Base-by-base conservation (phyloP, 78 protist genomes). In the Dictyostelium citrinum region DNA sequence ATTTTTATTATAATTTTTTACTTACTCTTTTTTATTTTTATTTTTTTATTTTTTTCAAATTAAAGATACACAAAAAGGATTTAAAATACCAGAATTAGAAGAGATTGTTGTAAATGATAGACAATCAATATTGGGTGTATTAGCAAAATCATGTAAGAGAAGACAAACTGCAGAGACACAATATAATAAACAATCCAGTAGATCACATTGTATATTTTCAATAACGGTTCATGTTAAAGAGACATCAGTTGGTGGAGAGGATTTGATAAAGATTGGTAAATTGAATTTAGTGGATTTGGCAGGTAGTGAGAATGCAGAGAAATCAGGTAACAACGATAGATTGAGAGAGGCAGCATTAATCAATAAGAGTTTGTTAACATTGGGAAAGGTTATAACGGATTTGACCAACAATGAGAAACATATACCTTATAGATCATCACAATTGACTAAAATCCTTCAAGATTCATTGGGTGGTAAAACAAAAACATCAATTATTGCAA, bases 271-370 rank as follows among this genome's bases (percentile, higher is more conserved):
- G 41, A 96, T 90, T 58, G 99, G 99, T 22, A 98, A 97, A 88
- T 71, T 99, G 78, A 92, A 98, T 90, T 84, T 99, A 61, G 99
- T 99, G 11, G 99, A 98, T 90, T 81, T 98, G 16, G 99, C 99
- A 5, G 99, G 99, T 29, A 77, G 95, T 2, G 99, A 99, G 79
- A 96, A 96, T 90, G 94, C 98, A 29, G 97, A 95, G 29, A 81
- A 97, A 61, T 78, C 97, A 46, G 99, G 99, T 0, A 97, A 97
- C n/a, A 49, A 31, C 16, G 94, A 91, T 29, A 14, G 90, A 9
- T 31, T 83, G 71, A 12, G 81, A 49, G 95, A 98, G 90, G 99
- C 99, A 0, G 96, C 97, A 9, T 84, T 61, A 82, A 99, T 99
- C 95, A 99, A 99, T 95, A 93, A 96, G 90, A 88, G 97, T 14